Evolutionary conservation across 148 eudicot genomes (phyloP).

Genomic region (Rhododendron simsii): DNA sequence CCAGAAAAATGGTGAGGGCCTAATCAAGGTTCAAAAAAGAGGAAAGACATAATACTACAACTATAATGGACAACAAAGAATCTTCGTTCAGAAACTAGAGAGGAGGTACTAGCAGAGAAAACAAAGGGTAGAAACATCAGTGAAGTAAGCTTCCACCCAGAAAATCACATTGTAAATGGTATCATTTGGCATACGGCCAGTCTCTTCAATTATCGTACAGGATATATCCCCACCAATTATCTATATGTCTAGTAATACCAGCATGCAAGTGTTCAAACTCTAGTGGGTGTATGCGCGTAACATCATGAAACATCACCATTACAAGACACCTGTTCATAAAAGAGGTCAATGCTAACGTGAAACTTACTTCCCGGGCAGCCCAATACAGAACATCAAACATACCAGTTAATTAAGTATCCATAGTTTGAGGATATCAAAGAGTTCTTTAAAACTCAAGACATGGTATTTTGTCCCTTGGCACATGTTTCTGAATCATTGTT

Average conservation of each 20-base stretch:
- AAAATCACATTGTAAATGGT: neutral
- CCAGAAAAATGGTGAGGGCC: no score
- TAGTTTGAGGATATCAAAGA: neutral
- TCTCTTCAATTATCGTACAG: neutral
- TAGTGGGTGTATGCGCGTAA: neutral
- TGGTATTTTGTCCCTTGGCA: neutral
- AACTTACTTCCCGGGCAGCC: neutral
- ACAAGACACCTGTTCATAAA: neutral
- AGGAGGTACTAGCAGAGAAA: no score
- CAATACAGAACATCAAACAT: neutral
- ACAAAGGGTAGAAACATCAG: neutral
- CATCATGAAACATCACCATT: neutral
- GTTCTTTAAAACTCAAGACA: neutral
- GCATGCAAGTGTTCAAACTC: neutral
- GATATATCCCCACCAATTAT: no score
- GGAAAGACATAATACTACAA: no score
- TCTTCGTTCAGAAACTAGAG: no score
- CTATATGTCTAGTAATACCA: neutral
- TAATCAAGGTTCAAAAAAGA: no score
- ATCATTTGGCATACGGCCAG: neutral
- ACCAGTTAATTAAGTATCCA: neutral
- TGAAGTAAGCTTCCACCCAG: neutral
- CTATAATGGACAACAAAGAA: no score
- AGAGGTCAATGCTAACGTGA: neutral
- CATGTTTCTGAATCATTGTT: neutral